phyloP scores from a whole-genome alignment of 2,329 filamentous ascomycete genomes.

The Xylaria polymorpha region DNA sequence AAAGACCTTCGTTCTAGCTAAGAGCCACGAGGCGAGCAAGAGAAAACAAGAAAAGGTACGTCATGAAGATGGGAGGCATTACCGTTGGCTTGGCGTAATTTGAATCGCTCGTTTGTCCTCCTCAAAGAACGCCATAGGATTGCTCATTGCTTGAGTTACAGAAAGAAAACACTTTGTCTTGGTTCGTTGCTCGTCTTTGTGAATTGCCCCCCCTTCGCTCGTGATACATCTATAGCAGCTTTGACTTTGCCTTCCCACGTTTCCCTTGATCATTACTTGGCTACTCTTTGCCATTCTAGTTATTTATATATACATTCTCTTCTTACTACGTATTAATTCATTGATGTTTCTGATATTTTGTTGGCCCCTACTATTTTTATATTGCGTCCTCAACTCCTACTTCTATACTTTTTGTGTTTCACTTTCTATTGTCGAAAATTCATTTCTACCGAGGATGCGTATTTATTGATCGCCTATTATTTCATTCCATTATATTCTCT shows the following conservation, averaged over 20 bases:
- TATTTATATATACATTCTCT: conserved; percentile 20
- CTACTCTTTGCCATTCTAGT: not conserved
- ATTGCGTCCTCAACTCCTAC: not conserved
- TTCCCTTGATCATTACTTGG: conserved; percentile 9
- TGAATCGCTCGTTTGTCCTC: conserved; percentile 3
- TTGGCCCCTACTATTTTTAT: not conserved
- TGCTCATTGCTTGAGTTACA: not conserved
- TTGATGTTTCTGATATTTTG: not conserved
- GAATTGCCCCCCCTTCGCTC: not conserved
- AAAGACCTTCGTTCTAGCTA: conserved; percentile 1
- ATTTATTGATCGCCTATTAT: not conserved
- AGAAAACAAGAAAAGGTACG: not conserved
- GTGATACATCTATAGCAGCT: conserved; percentile 11
- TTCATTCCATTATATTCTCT: not conserved
- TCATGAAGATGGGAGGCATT: conserved; percentile 13
- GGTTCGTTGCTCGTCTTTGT: conserved; percentile 24
- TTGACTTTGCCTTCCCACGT: conserved; percentile 6
- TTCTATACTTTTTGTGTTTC: not conserved
- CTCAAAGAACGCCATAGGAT: conserved; percentile 18
- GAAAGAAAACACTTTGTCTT: conserved; percentile 18
- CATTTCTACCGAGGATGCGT: not conserved
- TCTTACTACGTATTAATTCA: not conserved
- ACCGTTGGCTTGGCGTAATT: not conserved
- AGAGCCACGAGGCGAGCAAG: not conserved
- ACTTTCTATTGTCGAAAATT: not conserved